Base-by-base conservation (phyloP, 2,329 filamentous ascomycete species). In the Fusarium pseudocircinatum region DNA sequence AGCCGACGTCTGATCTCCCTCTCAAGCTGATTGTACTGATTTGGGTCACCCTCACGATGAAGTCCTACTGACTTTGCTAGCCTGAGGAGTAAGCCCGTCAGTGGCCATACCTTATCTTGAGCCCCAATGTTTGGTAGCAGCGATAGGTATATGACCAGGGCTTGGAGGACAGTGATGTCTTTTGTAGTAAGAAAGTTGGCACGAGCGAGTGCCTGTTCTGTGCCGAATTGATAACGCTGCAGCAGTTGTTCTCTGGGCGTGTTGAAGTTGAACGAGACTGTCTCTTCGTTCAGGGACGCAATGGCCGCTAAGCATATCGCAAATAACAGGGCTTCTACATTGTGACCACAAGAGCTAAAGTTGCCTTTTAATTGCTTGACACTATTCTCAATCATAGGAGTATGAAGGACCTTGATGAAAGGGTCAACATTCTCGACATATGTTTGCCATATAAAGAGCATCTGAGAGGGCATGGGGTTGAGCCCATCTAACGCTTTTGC, bases 331-430 rank as follows among this genome's bases (percentile, higher is more conserved):
- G 80, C 69, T 30, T 79, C 73, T 42, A 74, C 49, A 5, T 49
- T 65, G 18, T 63, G 30, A 1, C 63, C 70, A 4, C 71, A 64
- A 11, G 75, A 61, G 30, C 70, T 74, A 15, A 80, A 76, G 14
- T 67, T 73, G 3, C 72, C 76, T n/a, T 57, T 67, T 2, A 73
- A 20, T 22, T 58, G 53, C 11, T 60, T 68, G n/a, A 81, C 54
- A 7, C 67, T 58, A 0, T 59, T 70, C 9, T 72, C 70, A 18
- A 78, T 44, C 11, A 59, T 75, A 14, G 75, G 74, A 2, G 69
- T 34, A 56, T 80, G 70, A 4, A 81, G 69, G 1, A 81, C 56
- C 32, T 81, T 81, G 60, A 81, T 73, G 56, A 81, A 80, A 1
- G 79, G 77, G 32, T 81, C 78, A 11, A 81, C 76, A 46, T 73